These are phyloP conservation scores for Boletellus emodensis DNA, from an alignment of 768 basidiomycete genomes.

Conservation along the genomic window DNA sequence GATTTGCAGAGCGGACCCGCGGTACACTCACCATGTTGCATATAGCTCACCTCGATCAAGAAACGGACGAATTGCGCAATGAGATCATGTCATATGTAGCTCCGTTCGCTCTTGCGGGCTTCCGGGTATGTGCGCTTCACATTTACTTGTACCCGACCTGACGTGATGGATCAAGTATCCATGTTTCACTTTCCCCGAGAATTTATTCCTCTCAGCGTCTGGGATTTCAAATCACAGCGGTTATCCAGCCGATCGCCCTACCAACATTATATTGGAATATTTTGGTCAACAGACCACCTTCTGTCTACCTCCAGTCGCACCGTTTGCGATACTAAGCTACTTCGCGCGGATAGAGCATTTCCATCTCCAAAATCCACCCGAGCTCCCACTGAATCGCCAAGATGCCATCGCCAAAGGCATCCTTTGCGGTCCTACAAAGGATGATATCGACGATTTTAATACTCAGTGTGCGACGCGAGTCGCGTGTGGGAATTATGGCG, in stretches of 20 bases:
- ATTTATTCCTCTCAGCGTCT: slow-evolving; percentile 23
- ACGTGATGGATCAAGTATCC: slow-evolving; percentile 27
- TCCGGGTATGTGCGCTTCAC: slow-evolving; percentile 37
- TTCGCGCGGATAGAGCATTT: slow-evolving; percentile 41
- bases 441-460: slow-evolving; percentile 45
- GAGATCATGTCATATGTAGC: slow-evolving; percentile 36
- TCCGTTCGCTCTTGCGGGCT: slow-evolving; percentile 49
- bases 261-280: slow-evolving; percentile 34
- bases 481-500: slow-evolving; percentile 20
- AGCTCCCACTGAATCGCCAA: slow-evolving; percentile 36
- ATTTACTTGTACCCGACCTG: slow-evolving; percentile 3
- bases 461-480: slow-evolving; percentile 41
- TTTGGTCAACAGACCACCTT: slow-evolving; percentile 38
- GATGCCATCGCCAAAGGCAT: slow-evolving; percentile 30
- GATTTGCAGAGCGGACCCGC: background rate
- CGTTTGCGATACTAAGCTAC: slow-evolving; percentile 47
- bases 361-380: slow-evolving; percentile 36
- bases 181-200: slow-evolving; percentile 38
- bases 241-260: slow-evolving; percentile 31
- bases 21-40: background rate
- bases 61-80: slow-evolving; percentile 30
- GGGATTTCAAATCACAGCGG: slow-evolving; percentile 21
- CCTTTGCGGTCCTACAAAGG: slow-evolving; percentile 39
- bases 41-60: slow-evolving; percentile 26
- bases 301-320: slow-evolving; percentile 40